phyloP scores from a whole-genome alignment of 768 basidiomycete species.

The Boletellus emodensis region DNA sequence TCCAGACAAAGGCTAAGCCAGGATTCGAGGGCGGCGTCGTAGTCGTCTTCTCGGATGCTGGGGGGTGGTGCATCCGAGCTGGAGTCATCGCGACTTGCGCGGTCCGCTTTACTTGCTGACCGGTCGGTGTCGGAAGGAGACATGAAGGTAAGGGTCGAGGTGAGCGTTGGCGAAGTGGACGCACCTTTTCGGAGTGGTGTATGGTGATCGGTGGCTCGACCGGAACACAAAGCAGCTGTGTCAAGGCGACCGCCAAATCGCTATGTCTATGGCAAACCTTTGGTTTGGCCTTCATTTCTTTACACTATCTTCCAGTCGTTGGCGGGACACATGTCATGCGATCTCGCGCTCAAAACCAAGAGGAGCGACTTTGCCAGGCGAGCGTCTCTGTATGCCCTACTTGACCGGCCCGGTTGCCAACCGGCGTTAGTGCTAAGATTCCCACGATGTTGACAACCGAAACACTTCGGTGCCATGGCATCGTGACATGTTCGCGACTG shows the following conservation, averaged over 20 bases:
- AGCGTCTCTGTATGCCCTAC: no score
- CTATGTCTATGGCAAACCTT: conserved; percentile 11
- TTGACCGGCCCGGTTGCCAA: no score
- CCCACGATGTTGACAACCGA: no score
- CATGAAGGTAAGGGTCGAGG: conserved; percentile 9
- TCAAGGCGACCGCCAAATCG: background rate
- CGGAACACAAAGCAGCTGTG: conserved; percentile 16
- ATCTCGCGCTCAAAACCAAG: background rate
- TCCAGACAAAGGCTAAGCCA: background rate
- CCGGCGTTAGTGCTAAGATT: no score
- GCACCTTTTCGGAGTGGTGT: background rate
- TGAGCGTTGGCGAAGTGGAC: background rate
- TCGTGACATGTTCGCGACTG: no score
- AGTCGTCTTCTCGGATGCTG: background rate
- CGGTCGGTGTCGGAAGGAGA: background rate
- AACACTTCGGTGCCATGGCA: no score
- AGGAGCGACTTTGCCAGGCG: background rate
- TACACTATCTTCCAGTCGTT: background rate
- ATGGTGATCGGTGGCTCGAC: conserved; percentile 8
- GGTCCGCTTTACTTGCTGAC: background rate
- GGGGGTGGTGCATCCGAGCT: background rate
- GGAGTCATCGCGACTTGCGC: background rate
- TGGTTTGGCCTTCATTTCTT: background rate
- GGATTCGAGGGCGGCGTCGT: background rate
- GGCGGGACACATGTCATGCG: background rate